Evolutionary conservation across 2,329 filamentous ascomycete genomes (phyloP), one percentile per base, ranked within the genome.

Genomic region (Huntiella moniliformis): DNA sequence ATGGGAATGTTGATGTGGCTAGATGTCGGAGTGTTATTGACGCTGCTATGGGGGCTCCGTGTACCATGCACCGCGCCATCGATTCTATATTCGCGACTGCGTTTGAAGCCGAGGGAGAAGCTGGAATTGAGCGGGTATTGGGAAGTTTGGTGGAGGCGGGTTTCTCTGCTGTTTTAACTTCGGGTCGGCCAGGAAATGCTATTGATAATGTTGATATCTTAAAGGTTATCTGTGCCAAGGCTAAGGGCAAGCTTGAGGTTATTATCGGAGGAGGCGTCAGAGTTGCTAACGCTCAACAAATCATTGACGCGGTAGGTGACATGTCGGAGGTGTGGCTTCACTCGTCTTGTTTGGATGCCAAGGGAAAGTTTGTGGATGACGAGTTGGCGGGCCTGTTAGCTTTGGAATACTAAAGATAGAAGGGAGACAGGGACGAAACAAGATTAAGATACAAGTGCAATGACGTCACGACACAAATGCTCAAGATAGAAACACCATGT

Each of bases 31-130:
- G 52, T 44, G 63, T 76, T 3, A 58, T 71, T 1, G 36, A 52
- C 2, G 55, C 60, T 11, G 66, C 70, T 0, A 53, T 51, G 5
- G 67, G 66, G 2, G 62, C 63, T 31, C 56, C 55, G 12, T 67
- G 66, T 51, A 63, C 71, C n/a, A 69, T 75, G 51, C 71, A 74
- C 55, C 65, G 72, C 12, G 72, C 72, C 2, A 72, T 73, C 48
- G 72, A 76, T 53, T 58, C 62, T 13, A 57, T 73, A 8, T 52
- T 68, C 3, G 56, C 49, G 7, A 40, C 52, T 32, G 48, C 52
- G 6, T 51, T 53, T 39, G 42, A 47, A 6, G 52, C 52, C 17
- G 16, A 38, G 4, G 56, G 37, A 11, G 33, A 18, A 6, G 31
- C 36, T 2, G 42, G 36, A 15, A 32, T 44, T 0, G 35, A 31